Evolutionary conservation across 108 stramenopile species (phyloP), one percentile per base, ranked within the genome.

Genomic region (Skeletonema marinoi): DNA sequence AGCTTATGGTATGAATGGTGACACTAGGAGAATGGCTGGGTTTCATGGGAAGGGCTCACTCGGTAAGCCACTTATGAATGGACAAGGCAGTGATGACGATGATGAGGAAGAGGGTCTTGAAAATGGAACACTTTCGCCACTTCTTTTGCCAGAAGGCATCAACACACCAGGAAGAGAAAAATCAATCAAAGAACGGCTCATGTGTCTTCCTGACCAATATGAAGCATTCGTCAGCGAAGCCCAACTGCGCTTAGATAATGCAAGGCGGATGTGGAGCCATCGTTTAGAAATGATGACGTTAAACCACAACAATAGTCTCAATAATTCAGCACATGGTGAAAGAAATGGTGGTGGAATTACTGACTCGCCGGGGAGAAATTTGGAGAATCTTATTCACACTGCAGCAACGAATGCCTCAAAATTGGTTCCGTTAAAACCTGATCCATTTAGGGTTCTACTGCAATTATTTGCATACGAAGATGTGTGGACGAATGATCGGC

Each of bases 401-500:
- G 74, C 60, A 32, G 59, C 77, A 56, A 66, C 77, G 35, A 69
- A 78, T 29, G 82, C 85, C 29, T 60, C 77, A 13, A 77, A 82
- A 73, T 31, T 73, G 31, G 70, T 64, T 46, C 77, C 72, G 6
- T 66, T 62, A 38, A 56, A 73, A 8, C 78, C 80, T 46, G 66
- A 88, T 78, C 92, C 94, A 60, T 96, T 96, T 65, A 86, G 88
- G 31, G 91, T 91, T 14, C 65, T 96, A 59, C 42, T 96, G 36
- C 90, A 93, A 71, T 73, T 96, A 30, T 96, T 89, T 90, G 94
- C 94, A 0, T 90, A 93, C 54, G 92, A 95, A 71, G 92, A 96
- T 71, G 88, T 93, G 5, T 78, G 90, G 74, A 60, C 70, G 11
- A 88, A 88, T 73, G 76, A 86, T 60, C 77, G 80, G 14, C 73